Evolutionary conservation across 2,329 filamentous ascomycete genomes (phyloP), one percentile per base, ranked within the genome.

Genomic region (Phyllosticta paracitricarpa): DNA sequence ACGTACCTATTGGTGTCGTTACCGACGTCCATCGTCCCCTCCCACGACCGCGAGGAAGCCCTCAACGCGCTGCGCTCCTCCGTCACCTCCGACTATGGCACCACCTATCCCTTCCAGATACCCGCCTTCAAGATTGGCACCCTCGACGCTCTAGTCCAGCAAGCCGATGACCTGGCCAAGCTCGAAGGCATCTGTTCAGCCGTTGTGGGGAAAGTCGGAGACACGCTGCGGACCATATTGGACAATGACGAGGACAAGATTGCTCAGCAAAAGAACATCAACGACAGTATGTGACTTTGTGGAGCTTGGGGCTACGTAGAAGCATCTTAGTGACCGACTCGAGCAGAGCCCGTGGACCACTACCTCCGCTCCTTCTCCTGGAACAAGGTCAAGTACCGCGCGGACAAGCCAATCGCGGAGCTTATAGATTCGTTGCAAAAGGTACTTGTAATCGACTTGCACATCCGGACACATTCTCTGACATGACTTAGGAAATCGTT

Each of bases 81-180:
- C 52, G 81, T 96, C 61, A 81, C 84, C 57, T 78, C 84, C 62
- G 89, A 96, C 68, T 86, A 89, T 74, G 91, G 89, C 72, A 84
- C 83, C 58, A 87, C 91, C 54, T 79, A 85, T 58, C 85, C 86
- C 2, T 97, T 97, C 72, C 79, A 84, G 61, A 88, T 97, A 65
- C 94, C 94, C 22, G 88, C 91, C 66, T 97, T 99, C 83, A 99
- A 97, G 80, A 96, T 99, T 73, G 94, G 94, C 62, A 97, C 94
- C 0, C 82, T 99, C 48, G 94, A 99, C 77, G 91, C 89, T 51
- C 82, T 99, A 62, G 91, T 99, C 54, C 90, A 96, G 77, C 93
- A 99, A 76, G 94, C 94, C 61, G 94, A 99, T 71, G 94, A 97
- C 71, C 81, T 99, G 60, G 83, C 87, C 63, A 97, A 97, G 84